Base-by-base conservation (phyloP, 2,329 filamentous ascomycete genomes). In the Pezicula radicicola region DNA sequence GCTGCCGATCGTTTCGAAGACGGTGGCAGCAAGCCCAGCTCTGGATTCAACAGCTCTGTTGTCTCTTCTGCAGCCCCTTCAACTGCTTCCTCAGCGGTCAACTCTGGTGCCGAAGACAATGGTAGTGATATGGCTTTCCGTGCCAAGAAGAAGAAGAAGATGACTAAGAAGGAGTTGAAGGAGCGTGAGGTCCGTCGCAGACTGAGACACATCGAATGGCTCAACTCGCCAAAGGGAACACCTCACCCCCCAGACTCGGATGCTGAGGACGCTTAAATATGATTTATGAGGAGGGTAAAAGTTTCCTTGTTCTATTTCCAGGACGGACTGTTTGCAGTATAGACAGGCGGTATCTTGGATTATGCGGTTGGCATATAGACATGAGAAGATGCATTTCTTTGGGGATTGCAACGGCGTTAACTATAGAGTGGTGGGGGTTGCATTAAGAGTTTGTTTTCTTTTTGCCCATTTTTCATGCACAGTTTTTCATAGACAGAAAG, bases 131-230 rank as follows among this genome's bases (percentile, higher is more conserved):
- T 99, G 79, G 93, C 95, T 76, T 99, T 99, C 85, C 84, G 80
- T 71, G 79, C 88, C 9, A 84, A 80, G 72, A 94, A 92, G 81
- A 97, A 97, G 91, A 96, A 93, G 85, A 99, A 99, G 89, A 83
- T 94, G 83, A 99, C 94, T 52, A 90, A 95, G 78, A 91, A 91
- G 74, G 91, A 99, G 72, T 63, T 92, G 68, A 99, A 99, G 82
- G 94, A 99, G 71, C 81, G 88, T 18, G 93, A 97, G 73, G 88
- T 88, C 41, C 81, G 95, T 58, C 83, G 93, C 60, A 81, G 94
- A 62, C 76, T 97, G 72, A 84, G 94, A 64, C 91, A 99, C 72
- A 87, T 89, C 62, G 81, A 87, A 69, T 89, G 88, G 64, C 62
- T 66, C 47, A 66, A 63, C 52, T 65, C 63, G 44, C 63, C 65